These are phyloP conservation scores for Tetraselmis chui DNA, from an alignment of 139 green algal species.

Conservation along the genomic window DNA sequence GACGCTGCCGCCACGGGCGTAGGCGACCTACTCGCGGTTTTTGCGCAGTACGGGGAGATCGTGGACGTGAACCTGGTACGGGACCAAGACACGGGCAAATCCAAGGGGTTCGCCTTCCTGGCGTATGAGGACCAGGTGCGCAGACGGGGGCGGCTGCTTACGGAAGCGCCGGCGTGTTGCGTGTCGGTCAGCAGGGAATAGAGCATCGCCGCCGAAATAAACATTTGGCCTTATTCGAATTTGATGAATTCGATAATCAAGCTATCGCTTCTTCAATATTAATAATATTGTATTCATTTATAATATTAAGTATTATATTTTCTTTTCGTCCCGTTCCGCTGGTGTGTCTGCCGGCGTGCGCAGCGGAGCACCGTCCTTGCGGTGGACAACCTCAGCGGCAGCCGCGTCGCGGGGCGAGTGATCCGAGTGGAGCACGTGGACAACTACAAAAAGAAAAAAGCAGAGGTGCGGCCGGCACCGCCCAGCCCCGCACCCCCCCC, in stretches of 20 bases:
- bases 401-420: slow-evolving; percentile 66
- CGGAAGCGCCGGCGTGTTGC: too few relatives aligned
- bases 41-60: slow-evolving; percentile 94
- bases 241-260: too few relatives aligned
- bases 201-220: too few relatives aligned
- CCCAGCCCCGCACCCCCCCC: neutral
- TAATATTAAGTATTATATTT: too few relatives aligned
- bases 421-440: slow-evolving; percentile 93
- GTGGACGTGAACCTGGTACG: slow-evolving; percentile 87
- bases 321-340: too few relatives aligned
- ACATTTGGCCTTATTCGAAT: too few relatives aligned
- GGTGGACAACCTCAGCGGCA: slow-evolving; percentile 95
- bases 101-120: slow-evolving; percentile 88
- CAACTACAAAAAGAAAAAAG: slow-evolving; percentile 86
- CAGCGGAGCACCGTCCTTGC: slow-evolving; percentile 85
- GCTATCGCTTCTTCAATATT: too few relatives aligned
- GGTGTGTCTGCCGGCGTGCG: too few relatives aligned
- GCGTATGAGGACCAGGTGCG: slow-evolving; percentile 96
- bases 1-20: slow-evolving; percentile 18
- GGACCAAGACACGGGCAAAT: slow-evolving; percentile 54
- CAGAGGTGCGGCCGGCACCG: slow-evolving; percentile 41
- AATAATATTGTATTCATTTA: too few relatives aligned
- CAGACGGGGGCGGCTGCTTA: too few relatives aligned
- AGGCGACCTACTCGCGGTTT: slow-evolving; percentile 92
- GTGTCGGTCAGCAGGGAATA: too few relatives aligned